Evolutionary conservation across 164 flowering plant species (phyloP).

Genomic region (Magnolia sinica): DNA sequence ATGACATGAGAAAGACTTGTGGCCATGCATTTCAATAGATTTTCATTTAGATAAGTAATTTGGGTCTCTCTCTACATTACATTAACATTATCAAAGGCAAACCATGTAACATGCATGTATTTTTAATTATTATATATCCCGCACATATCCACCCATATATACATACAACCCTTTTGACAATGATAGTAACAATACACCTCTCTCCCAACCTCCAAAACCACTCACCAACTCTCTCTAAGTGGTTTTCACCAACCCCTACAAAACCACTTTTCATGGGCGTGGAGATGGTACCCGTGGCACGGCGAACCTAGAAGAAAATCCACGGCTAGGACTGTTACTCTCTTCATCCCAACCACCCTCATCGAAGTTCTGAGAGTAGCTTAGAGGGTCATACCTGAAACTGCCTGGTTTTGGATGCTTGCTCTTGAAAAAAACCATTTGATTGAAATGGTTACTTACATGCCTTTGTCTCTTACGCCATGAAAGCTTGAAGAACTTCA

Average conservation of each 20-base stretch:
- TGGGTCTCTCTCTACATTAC: slow-evolving; percentile 3
- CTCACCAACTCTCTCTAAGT: background rate
- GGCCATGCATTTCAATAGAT: too few relatives aligned
- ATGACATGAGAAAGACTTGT: too few relatives aligned
- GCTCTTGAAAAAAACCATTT: slow-evolving; percentile 7
- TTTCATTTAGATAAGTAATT: too few relatives aligned
- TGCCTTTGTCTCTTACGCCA: slow-evolving; percentile 17
- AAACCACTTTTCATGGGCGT: slow-evolving; percentile 3
- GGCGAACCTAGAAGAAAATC: slow-evolving; percentile 42
- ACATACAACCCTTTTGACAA: background rate
- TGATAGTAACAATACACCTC: background rate
- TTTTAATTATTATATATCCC: background rate
- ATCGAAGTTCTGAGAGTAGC: slow-evolving; percentile 56
- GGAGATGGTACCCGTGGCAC: slow-evolving; percentile 11
- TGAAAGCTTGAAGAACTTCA: slow-evolving; percentile 32
- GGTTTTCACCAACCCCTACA: background rate
- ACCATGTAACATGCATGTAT: background rate
- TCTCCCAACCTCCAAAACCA: slow-evolving; percentile 1
- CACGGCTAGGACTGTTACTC: slow-evolving; percentile 16
- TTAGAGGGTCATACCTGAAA: slow-evolving; percentile 45
- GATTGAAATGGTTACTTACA: slow-evolving; percentile 1
- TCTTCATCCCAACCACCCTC: slow-evolving; percentile 35
- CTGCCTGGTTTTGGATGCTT: slow-evolving; percentile 13
- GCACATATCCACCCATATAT: background rate
- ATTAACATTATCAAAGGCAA: background rate